Base-by-base conservation (phyloP, 2,329 filamentous ascomycete species). In the Cytospora piceae region DNA sequence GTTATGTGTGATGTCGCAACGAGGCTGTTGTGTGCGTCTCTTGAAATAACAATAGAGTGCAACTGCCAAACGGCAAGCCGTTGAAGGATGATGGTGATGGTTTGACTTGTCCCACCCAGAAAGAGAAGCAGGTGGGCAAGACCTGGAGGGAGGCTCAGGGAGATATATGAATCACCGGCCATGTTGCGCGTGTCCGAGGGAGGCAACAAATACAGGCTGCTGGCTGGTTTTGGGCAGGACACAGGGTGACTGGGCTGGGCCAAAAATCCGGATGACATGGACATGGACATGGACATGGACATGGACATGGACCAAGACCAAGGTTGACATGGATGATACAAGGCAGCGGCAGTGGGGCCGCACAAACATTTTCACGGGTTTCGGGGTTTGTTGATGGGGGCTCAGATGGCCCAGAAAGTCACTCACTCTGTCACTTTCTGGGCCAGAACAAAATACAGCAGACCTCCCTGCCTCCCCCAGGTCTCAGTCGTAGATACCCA, bases 111-210 rank as follows among this genome's bases (percentile, higher is more conserved):
- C 32, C 54, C 62, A 37, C 42, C 51, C 31, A 34, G 63, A 52
- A n/a, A 37, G 37, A 17, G 59, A 24, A 24, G 27, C 53, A 24
- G 29, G 57, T 39, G 58, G 58, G n/a, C 37, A 62, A 62, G 63
- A 54, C 56, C 51, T 37, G 51, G 63, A 65, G 63, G 63, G 63
- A 62, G 66, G 49, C 66, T 34, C 63, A 63, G 64, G 64, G 52
- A 59, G 42, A 65, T 67, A 67, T 67, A 67, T 65, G 66, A 63
- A 58, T 65, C 58, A 65, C 58, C 58, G 58, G 59, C 32, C 54
- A 63, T 63, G 46, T 37, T 65, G 66, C 63, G 65, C 55, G 65
- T 67, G 58, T 64, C 63, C 65, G 32, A 61, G 51, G 55, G 55
- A 56, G 66, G 61, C 65, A 55, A 61, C 60, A 62, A 27, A 46